phyloP scores from a whole-genome alignment of 176 grass and related monocot species.

The Themeda triandra region DNA sequence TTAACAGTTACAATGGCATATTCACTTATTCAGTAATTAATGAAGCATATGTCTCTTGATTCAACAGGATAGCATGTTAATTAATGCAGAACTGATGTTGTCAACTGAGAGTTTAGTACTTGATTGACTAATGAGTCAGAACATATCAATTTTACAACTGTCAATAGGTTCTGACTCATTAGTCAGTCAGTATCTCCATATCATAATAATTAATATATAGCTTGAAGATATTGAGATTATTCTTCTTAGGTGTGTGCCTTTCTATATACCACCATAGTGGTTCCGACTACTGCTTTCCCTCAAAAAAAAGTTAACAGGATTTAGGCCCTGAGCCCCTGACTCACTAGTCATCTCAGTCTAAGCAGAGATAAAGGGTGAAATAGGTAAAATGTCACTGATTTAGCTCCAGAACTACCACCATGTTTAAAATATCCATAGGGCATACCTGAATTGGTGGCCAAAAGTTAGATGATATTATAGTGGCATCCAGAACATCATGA shows the following conservation, averaged over 20 bases:
- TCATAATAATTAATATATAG: neutral
- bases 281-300: neutral
- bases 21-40: neutral
- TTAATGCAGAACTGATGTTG: neutral
- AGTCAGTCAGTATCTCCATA: neutral
- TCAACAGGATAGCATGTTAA: neutral
- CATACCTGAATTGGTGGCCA: constrained; percentile 96
- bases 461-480: constrained; percentile 96
- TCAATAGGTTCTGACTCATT: neutral
- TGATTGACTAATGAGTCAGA: neutral
- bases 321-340: neutral
- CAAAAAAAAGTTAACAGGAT: neutral
- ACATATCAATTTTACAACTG: neutral
- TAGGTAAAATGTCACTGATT: neutral
- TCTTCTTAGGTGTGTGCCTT: neutral
- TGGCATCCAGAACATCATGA: constrained; percentile 85
- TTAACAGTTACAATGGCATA: neutral
- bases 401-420: constrained; percentile 3
- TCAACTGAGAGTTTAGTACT: neutral
- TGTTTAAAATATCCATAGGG: neutral
- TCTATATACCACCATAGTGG: neutral
- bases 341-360: neutral
- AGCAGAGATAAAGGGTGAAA: neutral
- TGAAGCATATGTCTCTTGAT: neutral
- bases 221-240: neutral